Evolutionary conservation across 129 eudicot genomes (phyloP).

Genomic region (Tagetes erecta): DNA sequence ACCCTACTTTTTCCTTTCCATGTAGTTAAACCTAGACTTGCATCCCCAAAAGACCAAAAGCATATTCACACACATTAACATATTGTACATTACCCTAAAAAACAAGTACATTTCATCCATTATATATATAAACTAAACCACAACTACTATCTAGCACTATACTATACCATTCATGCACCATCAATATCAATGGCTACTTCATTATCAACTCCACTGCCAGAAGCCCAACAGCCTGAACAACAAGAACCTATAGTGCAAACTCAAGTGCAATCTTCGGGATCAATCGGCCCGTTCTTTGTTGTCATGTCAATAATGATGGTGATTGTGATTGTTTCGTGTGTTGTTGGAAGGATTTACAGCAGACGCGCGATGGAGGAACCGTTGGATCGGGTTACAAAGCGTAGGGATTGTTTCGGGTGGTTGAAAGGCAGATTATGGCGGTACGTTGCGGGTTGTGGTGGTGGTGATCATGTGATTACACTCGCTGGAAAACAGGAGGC

Average conservation of each 20-base stretch:
- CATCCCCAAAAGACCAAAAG: conserved; percentile 31
- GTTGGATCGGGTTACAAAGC: conserved; percentile 34
- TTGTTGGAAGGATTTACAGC: conserved; percentile 46
- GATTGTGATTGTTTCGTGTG: conserved; percentile 47
- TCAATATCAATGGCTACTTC: conserved; percentile 40
- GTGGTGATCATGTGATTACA: conserved; percentile 31
- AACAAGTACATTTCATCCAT: conserved; percentile 11
- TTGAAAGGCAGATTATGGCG: conserved; percentile 35
- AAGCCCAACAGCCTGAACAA: conserved; percentile 40
- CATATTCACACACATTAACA: conserved; percentile 16
- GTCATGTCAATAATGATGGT: conserved; percentile 53
- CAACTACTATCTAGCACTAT: background rate
- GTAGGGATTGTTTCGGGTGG: conserved; percentile 47
- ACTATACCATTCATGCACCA: background rate
- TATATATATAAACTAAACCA: conserved; percentile 10
- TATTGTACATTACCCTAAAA: conserved; percentile 17
- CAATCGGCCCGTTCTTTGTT: conserved; percentile 55
- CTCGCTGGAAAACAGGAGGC: conserved; percentile 33
- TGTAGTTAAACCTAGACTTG: conserved; percentile 35
- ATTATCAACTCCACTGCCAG: conserved; percentile 37
- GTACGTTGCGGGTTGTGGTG: conserved; percentile 23
- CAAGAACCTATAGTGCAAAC: conserved; percentile 27
- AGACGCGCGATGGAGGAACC: conserved; percentile 28
- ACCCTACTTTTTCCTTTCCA: conserved; percentile 50
- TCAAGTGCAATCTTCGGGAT: conserved; percentile 31